These are phyloP conservation scores for Clarireedia sp. DNA, from an alignment of 2,329 filamentous ascomycete genomes.

Conservation along the genomic window DNA sequence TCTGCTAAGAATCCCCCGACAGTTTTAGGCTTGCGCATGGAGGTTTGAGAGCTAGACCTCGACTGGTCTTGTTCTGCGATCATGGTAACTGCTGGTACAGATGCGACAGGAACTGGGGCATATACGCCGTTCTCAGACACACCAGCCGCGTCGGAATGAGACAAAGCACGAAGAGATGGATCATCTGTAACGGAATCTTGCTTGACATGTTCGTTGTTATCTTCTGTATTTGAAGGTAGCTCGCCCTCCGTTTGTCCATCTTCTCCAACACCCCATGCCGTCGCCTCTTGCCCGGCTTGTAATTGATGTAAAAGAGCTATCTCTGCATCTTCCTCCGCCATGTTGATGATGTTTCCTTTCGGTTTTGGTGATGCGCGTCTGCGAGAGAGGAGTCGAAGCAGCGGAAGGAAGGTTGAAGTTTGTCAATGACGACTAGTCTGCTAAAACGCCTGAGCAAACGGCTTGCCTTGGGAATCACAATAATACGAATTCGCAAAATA, in stretches of 20 bases:
- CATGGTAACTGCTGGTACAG: conserved; percentile 23
- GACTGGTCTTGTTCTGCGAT: conserved; percentile 24
- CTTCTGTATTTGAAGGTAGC: conserved; percentile 30
- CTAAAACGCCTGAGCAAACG: background rate
- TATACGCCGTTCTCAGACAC: conserved; percentile 28
- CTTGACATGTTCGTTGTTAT: conserved; percentile 31
- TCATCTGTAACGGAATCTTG: conserved; percentile 32
- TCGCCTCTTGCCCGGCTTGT: conserved; percentile 29
- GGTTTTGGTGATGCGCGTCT: background rate
- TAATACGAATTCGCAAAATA: background rate
- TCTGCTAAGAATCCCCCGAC: conserved; percentile 31
- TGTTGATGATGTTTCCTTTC: conserved; percentile 14
- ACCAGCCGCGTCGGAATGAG: conserved; percentile 27
- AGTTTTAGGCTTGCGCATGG: conserved; percentile 27
- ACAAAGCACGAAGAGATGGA: conserved; percentile 31
- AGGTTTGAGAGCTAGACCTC: conserved; percentile 28
- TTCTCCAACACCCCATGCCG: conserved; percentile 25
- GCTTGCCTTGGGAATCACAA: background rate
- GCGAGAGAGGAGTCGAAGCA: background rate
- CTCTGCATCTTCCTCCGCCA: conserved; percentile 31
- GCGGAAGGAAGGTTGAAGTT: background rate
- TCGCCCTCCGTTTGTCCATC: conserved; percentile 25
- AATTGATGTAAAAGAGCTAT: conserved; percentile 32
- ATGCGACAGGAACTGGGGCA: conserved; percentile 28
- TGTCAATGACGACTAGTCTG: background rate